Conservation (phyloP, 129 eudicot species). For the Centrapalus pauciflorus region DNA sequence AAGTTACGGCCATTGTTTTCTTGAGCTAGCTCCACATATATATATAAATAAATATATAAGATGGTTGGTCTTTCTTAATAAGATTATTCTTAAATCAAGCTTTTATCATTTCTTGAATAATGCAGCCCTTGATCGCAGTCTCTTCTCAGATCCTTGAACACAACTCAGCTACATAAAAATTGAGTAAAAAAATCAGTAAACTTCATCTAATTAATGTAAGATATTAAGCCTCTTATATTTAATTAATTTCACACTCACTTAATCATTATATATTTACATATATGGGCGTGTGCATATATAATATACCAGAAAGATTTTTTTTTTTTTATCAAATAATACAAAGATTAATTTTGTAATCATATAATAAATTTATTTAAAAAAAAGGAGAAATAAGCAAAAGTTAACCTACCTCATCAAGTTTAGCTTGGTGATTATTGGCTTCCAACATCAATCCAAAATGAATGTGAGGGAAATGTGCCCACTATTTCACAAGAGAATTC, state of each 20-base stretch:
- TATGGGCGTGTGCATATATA: not conserved
- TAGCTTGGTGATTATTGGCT: constrained; percentile 56
- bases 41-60: constrained; percentile 11
- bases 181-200: not conserved
- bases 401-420: constrained; percentile 62
- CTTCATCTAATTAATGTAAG: too few relatives aligned
- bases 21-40: constrained; percentile 28
- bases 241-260: not conserved
- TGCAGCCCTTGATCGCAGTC: constrained; percentile 38
- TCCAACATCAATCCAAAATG: constrained; percentile 96
- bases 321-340: not conserved
- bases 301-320: not conserved
- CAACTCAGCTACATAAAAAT: constrained; percentile 22
- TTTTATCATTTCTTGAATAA: constrained; percentile 41
- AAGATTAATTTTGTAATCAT: not conserved
- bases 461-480: constrained; percentile 98
- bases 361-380: constrained; percentile 2
- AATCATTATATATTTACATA: not conserved
- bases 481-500: constrained; percentile 36
- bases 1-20: constrained; percentile 7
- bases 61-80: not conserved
- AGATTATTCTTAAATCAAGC: constrained; percentile 14
- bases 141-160: constrained; percentile 43
- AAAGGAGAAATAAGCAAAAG: not conserved
- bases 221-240: too few relatives aligned